phyloP scores from a whole-genome alignment of 2,329 filamentous ascomycete genomes.

The Fusarium odoratissimum region DNA sequence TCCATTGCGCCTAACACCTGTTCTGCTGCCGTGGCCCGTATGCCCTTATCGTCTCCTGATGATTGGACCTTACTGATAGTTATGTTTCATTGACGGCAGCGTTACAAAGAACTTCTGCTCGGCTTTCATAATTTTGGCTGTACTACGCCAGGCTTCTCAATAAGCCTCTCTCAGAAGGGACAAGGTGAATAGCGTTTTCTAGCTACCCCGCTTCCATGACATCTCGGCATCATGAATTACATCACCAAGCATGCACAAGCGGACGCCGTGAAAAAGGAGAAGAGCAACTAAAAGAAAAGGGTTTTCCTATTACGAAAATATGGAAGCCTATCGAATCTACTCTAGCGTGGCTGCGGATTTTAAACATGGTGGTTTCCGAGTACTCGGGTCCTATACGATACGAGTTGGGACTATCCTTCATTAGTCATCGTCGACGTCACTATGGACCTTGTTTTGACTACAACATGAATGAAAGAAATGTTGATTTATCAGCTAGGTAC shows the following conservation, averaged over 20 bases:
- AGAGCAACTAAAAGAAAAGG: fast-evolving
- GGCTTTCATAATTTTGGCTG: too few relatives aligned
- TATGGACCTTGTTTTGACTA: not conserved
- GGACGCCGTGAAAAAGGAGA: fast-evolving
- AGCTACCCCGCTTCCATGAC: not conserved
- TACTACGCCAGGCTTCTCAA: too few relatives aligned
- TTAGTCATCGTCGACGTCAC: conserved; percentile 1
- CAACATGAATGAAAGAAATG: fast-evolving
- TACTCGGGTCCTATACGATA: not conserved
- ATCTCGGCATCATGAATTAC: not conserved
- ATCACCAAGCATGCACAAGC: fast-evolving
- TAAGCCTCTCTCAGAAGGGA: too few relatives aligned
- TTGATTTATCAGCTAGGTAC: not conserved
- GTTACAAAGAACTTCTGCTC: too few relatives aligned
- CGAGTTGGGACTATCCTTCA: not conserved
- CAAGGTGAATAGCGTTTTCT: too few relatives aligned
- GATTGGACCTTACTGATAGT: too few relatives aligned
- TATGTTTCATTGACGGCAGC: too few relatives aligned
- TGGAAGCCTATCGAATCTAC: fast-evolving
- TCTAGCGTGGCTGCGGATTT: fast-evolving
- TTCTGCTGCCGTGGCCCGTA: too few relatives aligned
- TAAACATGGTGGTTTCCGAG: not conserved
- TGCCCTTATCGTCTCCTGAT: too few relatives aligned
- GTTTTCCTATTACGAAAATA: fast-evolving
- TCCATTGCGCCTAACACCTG: too few relatives aligned